phyloP scores from a whole-genome alignment of 2,329 filamentous ascomycete species.

The Colletotrichum sojae region DNA sequence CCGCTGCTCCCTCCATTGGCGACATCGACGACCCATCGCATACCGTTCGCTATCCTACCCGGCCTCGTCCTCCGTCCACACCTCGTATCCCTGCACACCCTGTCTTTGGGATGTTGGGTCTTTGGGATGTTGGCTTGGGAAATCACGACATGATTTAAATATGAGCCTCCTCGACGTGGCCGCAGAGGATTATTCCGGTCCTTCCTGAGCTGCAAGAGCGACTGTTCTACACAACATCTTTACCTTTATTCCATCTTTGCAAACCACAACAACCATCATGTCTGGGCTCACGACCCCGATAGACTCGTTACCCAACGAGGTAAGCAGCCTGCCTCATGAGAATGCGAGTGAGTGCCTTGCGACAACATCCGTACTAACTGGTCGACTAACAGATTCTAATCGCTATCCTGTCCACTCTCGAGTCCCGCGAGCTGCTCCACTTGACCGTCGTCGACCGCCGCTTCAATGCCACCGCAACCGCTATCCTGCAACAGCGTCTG shows the following conservation, averaged over 20 bases:
- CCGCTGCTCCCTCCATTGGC: background rate
- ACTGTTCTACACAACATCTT: conserved; percentile 3
- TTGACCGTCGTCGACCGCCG: conserved; percentile 72
- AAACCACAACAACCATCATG: conserved; percentile 25
- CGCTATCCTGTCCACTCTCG: conserved; percentile 62
- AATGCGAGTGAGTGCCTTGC: background rate
- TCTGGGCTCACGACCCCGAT: conserved; percentile 38
- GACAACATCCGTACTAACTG: conserved; percentile 6
- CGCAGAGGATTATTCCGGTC: background rate
- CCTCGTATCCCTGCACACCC: conserved; percentile 10
- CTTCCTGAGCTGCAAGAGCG: conserved; percentile 25
- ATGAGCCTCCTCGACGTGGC: conserved; percentile 19
- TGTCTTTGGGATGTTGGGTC: conserved; percentile 1
- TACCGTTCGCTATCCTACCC: background rate
- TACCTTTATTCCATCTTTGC: conserved; percentile 31
- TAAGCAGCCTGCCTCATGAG: conserved; percentile 36
- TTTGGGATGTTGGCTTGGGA: background rate
- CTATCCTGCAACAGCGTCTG: conserved; percentile 76
- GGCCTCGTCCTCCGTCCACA: background rate
- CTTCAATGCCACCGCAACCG: conserved; percentile 73
- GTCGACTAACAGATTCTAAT: conserved; percentile 62
- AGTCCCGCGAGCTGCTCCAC: conserved; percentile 67
- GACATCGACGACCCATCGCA: background rate
- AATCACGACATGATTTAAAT: conserved; percentile 21
- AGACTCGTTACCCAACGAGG: conserved; percentile 53